Conservation (phyloP, 257 asterid genomes). For the Ajuga chamaepitys region DNA sequence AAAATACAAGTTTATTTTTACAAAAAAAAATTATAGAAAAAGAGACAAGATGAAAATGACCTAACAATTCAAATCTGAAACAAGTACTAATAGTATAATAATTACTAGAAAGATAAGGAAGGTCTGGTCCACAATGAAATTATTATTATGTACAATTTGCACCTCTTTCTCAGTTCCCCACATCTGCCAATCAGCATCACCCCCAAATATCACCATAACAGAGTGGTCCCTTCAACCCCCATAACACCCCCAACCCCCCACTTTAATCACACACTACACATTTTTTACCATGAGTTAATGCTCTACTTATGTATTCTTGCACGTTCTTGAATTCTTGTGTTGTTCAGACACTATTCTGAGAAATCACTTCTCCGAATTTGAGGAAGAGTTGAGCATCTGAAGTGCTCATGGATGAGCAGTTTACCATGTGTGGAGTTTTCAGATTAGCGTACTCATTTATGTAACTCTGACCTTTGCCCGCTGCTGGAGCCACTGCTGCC, state of each 20-base stretch:
- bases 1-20: too few relatives aligned
- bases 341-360: slow-evolving; percentile 51
- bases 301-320: background rate
- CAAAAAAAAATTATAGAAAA: too few relatives aligned
- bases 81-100: background rate
- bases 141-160: slow-evolving; percentile 10
- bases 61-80: background rate
- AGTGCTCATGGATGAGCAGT: slow-evolving; percentile 81
- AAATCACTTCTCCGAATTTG: slow-evolving; percentile 71
- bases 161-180: background rate
- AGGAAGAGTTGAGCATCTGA: slow-evolving; percentile 85
- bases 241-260: background rate
- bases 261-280: background rate
- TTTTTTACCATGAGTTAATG: too few relatives aligned
- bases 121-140: slow-evolving; percentile 5
- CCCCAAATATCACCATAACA: slow-evolving; percentile 15
- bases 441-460: slow-evolving; percentile 83
- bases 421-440: slow-evolving; percentile 76
- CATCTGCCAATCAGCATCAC: slow-evolving; percentile 5
- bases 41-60: too few relatives aligned
- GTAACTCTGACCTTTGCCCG: slow-evolving; percentile 56
- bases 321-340: background rate
- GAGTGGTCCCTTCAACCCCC: slow-evolving; percentile 11
- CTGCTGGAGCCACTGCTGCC: slow-evolving; percentile 18
- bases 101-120: background rate